These are phyloP conservation scores for Psilocybe tampanensis DNA, from an alignment of 768 basidiomycete genomes.

Conservation along the genomic window DNA sequence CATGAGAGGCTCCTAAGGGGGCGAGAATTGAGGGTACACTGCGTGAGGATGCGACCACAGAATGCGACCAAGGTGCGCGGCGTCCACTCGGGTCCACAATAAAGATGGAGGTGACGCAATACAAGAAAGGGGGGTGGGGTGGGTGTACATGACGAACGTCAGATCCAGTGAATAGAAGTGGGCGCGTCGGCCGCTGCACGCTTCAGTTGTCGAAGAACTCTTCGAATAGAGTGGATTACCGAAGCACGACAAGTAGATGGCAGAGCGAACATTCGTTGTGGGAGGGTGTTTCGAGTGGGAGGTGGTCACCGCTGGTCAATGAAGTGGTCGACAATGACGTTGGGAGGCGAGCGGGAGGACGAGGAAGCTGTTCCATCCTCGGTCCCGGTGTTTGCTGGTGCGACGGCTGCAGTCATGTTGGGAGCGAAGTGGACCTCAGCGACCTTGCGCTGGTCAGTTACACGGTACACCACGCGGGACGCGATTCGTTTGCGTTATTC, in stretches of 20 bases:
- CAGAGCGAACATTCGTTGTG: slow-evolving; percentile 66
- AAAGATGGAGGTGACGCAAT: background rate
- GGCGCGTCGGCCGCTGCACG: slow-evolving; percentile 47
- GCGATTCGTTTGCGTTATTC: no score
- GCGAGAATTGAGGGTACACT: slow-evolving; percentile 48
- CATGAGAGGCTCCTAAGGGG: slow-evolving; percentile 63
- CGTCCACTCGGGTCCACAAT: background rate
- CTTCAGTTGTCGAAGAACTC: slow-evolving; percentile 68
- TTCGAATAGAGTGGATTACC: slow-evolving; percentile 59
- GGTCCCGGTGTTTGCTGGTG: no score
- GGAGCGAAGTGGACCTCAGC: no score
- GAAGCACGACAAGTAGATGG: slow-evolving; percentile 68
- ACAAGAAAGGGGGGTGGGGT: background rate
- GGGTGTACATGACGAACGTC: slow-evolving; percentile 24
- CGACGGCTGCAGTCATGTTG: background rate
- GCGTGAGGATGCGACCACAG: slow-evolving; percentile 10
- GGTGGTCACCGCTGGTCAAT: slow-evolving; percentile 67
- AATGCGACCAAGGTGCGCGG: no score
- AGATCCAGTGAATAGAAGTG: slow-evolving; percentile 16
- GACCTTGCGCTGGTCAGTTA: no score
- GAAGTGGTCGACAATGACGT: slow-evolving; percentile 21
- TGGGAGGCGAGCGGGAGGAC: slow-evolving; percentile 38
- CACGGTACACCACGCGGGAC: no score
- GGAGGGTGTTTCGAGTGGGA: slow-evolving; percentile 69
- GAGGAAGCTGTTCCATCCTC: background rate